A percentile compares a stretch with the other conserved stretches of the same genome.
phyloP scores from a whole-genome alignment of 2,329 filamentous ascomycete species.

The Tolypocladium inflatum region DNA sequence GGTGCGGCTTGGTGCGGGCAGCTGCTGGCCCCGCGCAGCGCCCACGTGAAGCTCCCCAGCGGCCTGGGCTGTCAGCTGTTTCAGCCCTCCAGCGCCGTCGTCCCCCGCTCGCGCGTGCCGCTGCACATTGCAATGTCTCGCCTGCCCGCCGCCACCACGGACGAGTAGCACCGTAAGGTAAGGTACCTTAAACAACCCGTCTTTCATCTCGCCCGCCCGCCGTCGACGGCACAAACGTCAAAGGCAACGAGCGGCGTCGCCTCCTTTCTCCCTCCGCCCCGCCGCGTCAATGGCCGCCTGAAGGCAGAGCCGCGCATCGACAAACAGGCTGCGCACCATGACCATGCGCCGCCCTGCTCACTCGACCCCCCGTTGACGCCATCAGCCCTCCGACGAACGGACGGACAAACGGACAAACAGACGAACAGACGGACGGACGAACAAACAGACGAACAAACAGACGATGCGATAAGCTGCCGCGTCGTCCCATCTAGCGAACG shows the following conservation, averaged over 20 bases:
- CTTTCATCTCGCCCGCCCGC: background rate
- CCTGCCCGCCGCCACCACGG: background rate
- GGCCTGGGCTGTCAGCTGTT: background rate
- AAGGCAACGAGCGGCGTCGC: background rate
- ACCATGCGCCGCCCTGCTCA: background rate
- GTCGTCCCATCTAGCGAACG: background rate
- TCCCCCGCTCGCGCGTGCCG: background rate
- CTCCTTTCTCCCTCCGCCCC: background rate
- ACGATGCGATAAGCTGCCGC: constrained; percentile 2
- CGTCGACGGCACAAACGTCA: background rate
- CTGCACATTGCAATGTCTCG: background rate
- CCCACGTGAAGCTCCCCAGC: background rate
- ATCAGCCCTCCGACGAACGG: background rate
- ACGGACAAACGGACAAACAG: background rate
- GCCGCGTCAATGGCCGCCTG: background rate
- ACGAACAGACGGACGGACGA: background rate
- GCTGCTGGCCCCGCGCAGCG: too few relatives aligned
- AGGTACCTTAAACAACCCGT: too few relatives aligned
- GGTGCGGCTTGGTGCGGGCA: too few relatives aligned
- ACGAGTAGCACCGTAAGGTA: too few relatives aligned
- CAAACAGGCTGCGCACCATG: background rate
- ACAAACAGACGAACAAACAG: background rate
- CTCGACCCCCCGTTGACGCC: background rate
- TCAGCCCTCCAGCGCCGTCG: background rate
- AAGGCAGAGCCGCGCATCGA: background rate